These are phyloP conservation scores for Xylaria sp. DNA, from an alignment of 2,329 filamentous ascomycete genomes.

Conservation along the genomic window DNA sequence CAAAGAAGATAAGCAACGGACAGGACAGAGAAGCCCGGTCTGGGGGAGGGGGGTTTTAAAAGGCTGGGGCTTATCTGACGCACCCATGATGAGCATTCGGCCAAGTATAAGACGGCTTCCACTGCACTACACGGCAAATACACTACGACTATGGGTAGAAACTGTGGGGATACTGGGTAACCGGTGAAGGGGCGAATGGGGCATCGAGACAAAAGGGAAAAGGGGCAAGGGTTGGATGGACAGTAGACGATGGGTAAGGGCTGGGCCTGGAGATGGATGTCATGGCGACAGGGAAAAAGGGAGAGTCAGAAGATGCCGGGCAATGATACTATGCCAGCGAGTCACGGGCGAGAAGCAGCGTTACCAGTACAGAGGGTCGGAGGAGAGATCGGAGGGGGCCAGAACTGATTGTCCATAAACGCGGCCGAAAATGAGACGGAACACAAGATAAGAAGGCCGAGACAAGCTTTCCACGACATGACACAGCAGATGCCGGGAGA, in stretches of 20 bases:
- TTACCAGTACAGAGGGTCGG: constrained; percentile 10
- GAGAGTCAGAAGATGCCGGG: neutral
- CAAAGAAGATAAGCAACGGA: neutral
- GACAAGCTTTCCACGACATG: constrained; percentile 20
- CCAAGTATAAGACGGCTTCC: neutral
- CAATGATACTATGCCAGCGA: neutral
- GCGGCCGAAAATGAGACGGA: constrained; percentile 26
- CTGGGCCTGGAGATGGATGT: neutral
- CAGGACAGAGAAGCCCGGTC: constrained; percentile 11
- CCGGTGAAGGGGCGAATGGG: neutral
- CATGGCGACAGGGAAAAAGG: neutral
- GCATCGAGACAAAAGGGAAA: neutral
- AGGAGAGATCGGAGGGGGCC: constrained; percentile 5
- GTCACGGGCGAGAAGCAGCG: constrained; percentile 1
- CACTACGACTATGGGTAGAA: constrained; percentile 8
- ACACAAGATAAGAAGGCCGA: constrained; percentile 31
- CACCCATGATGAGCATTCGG: constrained; percentile 18
- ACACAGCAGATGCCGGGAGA: neutral
- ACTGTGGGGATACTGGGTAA: constrained; percentile 22
- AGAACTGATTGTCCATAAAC: constrained; percentile 18
- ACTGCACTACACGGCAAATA: neutral
- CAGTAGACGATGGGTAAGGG: neutral
- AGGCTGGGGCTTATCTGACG: constrained; percentile 18
- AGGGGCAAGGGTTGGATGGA: too few species aligned
- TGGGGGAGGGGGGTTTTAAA: constrained; percentile 21